phyloP scores from a whole-genome alignment of 129 eudicot genomes.

The Lactuca sativa region DNA sequence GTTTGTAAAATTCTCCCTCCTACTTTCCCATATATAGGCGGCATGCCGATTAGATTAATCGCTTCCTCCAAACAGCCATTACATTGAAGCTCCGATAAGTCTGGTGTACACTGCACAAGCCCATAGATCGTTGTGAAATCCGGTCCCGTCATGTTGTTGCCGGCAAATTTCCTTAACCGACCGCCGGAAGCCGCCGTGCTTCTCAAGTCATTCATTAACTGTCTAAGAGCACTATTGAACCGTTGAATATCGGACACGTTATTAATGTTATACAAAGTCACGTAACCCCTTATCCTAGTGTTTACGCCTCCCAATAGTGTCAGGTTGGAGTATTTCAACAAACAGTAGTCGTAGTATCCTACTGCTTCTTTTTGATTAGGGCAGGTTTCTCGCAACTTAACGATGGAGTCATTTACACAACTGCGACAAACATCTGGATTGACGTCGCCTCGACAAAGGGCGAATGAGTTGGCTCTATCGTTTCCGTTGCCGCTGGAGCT shows the following conservation, averaged over 20 bases:
- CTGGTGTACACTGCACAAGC: conserved; percentile 40
- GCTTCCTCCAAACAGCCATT: conserved; percentile 8
- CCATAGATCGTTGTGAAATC: conserved; percentile 8
- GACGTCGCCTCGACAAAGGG: neutral
- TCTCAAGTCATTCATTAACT: neutral
- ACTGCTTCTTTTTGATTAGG: neutral
- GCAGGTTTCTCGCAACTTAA: neutral
- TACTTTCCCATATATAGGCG: neutral
- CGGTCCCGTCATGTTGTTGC: neutral
- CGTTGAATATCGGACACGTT: neutral
- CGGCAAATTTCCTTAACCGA: neutral
- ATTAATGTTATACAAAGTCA: neutral
- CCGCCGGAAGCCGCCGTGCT: neutral
- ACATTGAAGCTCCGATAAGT: conserved; percentile 16
- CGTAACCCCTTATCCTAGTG: neutral
- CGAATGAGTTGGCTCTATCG: neutral
- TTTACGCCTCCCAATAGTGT: neutral
- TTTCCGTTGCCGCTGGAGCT: neutral
- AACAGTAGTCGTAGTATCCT: neutral
- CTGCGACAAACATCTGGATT: neutral
- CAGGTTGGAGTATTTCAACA: neutral
- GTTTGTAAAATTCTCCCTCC: neutral
- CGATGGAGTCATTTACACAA: neutral
- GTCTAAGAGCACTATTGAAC: neutral
- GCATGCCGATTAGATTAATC: neutral